Evolutionary conservation across 1,139 yeast species (phyloP).

Genomic region (Sugiyamaella pinicola): DNA sequence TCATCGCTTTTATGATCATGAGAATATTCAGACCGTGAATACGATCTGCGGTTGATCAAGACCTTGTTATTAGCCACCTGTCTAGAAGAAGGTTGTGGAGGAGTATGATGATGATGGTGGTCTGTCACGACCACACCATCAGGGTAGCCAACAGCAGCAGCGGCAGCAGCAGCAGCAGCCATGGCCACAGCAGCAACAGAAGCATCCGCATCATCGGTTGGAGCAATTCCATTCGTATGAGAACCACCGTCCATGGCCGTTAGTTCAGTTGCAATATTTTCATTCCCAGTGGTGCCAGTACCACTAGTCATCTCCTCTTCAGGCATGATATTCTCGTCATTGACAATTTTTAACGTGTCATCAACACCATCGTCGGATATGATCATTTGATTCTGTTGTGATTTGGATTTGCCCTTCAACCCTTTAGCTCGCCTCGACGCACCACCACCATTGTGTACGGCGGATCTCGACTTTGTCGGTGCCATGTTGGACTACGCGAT

Average conservation of each 20-base stretch:
- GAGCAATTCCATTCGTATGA: background rate
- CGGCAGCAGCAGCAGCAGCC: constrained; percentile 15
- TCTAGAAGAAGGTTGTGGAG: background rate
- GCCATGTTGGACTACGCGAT: constrained; percentile 1
- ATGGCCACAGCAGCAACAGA: constrained; percentile 8
- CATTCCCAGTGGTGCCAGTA: background rate
- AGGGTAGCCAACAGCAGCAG: constrained; percentile 13
- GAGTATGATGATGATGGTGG: background rate
- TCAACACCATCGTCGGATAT: background rate
- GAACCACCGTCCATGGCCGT: constrained; percentile 3
- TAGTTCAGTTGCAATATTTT: constrained; percentile 15
- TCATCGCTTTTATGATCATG: constrained; percentile 13
- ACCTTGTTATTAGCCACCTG: constrained; percentile 14
- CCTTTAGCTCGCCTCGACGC: background rate
- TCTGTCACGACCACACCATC: constrained; percentile 7
- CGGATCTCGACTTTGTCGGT: constrained; percentile 3
- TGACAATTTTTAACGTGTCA: background rate
- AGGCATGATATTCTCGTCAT: constrained; percentile 14
- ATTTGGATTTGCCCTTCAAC: background rate
- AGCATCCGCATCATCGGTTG: constrained; percentile 1
- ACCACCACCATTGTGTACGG: background rate
- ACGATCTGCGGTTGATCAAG: constrained; percentile 10
- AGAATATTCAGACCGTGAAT: constrained; percentile 16
- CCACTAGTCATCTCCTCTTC: constrained; percentile 6
- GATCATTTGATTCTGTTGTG: background rate